Base-by-base conservation (phyloP, 441 rosid genomes). In the Iberis amara region DNA sequence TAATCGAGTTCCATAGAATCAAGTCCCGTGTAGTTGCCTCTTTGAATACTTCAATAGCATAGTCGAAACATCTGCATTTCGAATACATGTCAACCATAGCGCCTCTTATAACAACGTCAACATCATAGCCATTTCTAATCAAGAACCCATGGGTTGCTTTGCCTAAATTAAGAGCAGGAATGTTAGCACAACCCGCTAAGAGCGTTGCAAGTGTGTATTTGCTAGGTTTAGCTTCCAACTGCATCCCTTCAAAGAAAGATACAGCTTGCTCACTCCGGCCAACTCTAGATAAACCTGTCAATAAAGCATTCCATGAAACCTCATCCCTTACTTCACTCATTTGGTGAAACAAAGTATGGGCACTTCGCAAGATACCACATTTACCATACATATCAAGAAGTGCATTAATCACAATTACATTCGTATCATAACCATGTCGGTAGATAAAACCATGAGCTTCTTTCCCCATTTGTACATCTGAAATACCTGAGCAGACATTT, bases 301-400 rank as follows among this genome's bases (percentile, higher is more conserved):
- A 74, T 62, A 86, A 58, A 60, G 80, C 69, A 66, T 89, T 89
- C 97, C 95, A 89, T 9, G 94, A 83, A 62, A 84, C 66, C 7
- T 27, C 69, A 47, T 83, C 95, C 33, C 85, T 71, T 33, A 65
- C 62, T 43, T 65, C 71, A 57, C 82, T 75, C 83, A 89, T 81
- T 66, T 76, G 79, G 28, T 56, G 57, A 71, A 89, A 89, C 82
- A 78, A 79, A 63, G 48, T 43, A 50, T 75, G 66, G 14, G 89
- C 86, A 53, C 64, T 74, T 39, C 37, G 71, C 59, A 86, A 59
- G 72, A 62, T 64, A 49, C 91, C 86, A 28, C 91, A 86, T 70
- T 77, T 86, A 8, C 86, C 88, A 51, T 86, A 83, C 91, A 89
- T 89, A 72, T 83, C 75, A 35, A 86, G 72, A 57, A 89, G 70